A percentile compares a stretch with the other conserved stretches of the same genome.
These are phyloP conservation scores for Leishmania amazonensis DNA, from an alignment of 208 protist genomes.

Conservation along the genomic window DNA sequence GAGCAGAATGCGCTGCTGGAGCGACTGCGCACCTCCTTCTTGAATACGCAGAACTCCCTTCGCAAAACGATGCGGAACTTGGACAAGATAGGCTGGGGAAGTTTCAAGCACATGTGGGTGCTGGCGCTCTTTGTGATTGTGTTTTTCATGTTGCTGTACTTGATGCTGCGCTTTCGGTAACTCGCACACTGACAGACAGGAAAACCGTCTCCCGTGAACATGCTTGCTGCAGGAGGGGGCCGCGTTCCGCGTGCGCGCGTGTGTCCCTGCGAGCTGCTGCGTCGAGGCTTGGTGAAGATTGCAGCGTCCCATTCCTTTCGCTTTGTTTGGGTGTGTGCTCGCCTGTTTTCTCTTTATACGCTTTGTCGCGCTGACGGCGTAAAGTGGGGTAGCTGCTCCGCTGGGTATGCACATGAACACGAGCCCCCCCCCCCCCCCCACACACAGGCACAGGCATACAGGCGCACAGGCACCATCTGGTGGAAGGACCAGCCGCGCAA, in stretches of 20 bases:
- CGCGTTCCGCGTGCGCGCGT: neutral
- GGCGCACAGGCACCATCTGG: too few species aligned
- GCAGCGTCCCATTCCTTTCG: too few species aligned
- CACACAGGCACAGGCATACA: too few species aligned
- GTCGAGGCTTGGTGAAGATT: neutral
- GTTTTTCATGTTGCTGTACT: constrained; percentile 79
- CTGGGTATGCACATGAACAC: neutral
- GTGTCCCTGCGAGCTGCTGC: neutral
- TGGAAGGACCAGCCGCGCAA: neutral
- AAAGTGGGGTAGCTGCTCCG: neutral
- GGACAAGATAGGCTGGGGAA: constrained; percentile 33
- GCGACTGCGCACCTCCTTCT: constrained; percentile 41
- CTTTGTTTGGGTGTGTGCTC: neutral
- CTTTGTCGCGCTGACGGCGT: neutral
- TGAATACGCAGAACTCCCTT: constrained; percentile 41
- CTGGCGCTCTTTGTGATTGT: constrained; percentile 81
- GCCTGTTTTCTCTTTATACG: neutral
- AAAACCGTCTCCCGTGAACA: neutral
- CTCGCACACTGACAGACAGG: neutral
- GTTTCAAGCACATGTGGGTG: constrained; percentile 82
- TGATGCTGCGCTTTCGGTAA: constrained; percentile 64
- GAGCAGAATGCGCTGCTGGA: constrained; percentile 76
- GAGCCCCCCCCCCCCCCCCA: neutral
- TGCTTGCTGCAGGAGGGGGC: neutral
- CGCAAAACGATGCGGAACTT: constrained; percentile 60